Conservation (phyloP, 352 stramenopile species). For the Phytophthora ohioensis region DNA sequence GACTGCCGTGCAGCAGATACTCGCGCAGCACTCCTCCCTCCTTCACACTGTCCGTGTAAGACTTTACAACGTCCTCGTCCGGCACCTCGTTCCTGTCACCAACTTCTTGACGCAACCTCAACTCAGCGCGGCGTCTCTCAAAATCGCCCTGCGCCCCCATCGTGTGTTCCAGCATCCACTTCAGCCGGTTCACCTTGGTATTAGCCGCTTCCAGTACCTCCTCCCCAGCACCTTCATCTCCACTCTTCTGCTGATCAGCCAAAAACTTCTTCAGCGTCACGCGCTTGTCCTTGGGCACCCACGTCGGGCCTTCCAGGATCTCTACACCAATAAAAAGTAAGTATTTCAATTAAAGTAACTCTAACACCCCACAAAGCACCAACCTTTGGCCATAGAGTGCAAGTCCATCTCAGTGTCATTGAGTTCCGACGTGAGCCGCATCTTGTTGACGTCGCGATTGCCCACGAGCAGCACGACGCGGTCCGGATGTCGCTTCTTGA, state of each 20-base stretch:
- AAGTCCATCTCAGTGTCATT: slow-evolving; percentile 77
- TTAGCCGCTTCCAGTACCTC: slow-evolving; percentile 54
- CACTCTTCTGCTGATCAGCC: slow-evolving; percentile 26
- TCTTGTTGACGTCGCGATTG: slow-evolving; percentile 96
- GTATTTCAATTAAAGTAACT: neutral
- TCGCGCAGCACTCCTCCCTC: slow-evolving; percentile 81
- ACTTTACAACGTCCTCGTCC: slow-evolving; percentile 85
- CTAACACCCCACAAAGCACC: neutral
- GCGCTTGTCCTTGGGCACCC: slow-evolving; percentile 67
- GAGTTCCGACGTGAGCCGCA: slow-evolving; percentile 88
- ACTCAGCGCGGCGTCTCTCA: slow-evolving; percentile 84
- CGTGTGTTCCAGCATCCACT: slow-evolving; percentile 92
- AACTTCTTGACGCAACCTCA: slow-evolving; percentile 42
- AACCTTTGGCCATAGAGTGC: slow-evolving; percentile 65
- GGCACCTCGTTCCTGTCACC: slow-evolving; percentile 34
- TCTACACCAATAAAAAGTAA: slow-evolving; percentile 47
- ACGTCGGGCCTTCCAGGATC: slow-evolving; percentile 71
- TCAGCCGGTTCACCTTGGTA: slow-evolving; percentile 84
- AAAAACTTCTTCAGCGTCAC: slow-evolving; percentile 66
- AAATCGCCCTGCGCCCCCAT: slow-evolving; percentile 93
- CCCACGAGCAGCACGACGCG: slow-evolving; percentile 93
- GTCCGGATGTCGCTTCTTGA: slow-evolving; percentile 90
- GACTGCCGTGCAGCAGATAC: slow-evolving; percentile 83
- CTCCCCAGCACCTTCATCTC: neutral
- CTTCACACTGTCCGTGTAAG: slow-evolving; percentile 78